Percentiles rank a stretch among this genome's conserved stretches.
Conservation (phyloP, 352 stramenopile species). For the Pythium scleroteichum region DNA sequence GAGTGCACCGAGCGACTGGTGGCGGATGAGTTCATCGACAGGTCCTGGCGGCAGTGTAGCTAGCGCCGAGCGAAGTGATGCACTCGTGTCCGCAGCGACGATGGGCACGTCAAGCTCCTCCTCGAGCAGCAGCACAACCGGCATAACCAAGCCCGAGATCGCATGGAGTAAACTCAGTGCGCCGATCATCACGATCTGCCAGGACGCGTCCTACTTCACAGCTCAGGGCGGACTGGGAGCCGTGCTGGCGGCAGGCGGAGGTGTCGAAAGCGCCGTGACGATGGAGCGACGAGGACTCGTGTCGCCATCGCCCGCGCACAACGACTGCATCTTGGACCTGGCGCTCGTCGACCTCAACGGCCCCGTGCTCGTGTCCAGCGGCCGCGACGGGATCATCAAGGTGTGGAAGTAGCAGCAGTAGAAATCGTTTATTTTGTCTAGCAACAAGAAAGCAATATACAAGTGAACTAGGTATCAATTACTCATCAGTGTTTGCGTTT, state of each 20-base stretch:
- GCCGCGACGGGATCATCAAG: constrained; percentile 96
- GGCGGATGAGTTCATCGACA: constrained; percentile 71
- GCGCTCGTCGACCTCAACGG: constrained; percentile 92
- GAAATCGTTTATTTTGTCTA: constrained; percentile 9
- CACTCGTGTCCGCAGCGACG: constrained; percentile 31
- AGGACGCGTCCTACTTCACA: constrained; percentile 77
- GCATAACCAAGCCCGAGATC: constrained; percentile 79
- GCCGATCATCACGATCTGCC: constrained; percentile 83
- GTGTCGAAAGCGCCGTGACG: constrained; percentile 72
- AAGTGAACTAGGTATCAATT: too few relatives aligned
- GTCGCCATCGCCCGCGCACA: constrained; percentile 85
- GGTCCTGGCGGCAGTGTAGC: constrained; percentile 25
- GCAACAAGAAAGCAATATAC: not conserved
- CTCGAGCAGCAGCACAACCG: constrained; percentile 9
- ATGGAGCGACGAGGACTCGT: constrained; percentile 88
- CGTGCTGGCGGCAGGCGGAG: constrained; percentile 48
- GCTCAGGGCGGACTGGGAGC: constrained; percentile 46
- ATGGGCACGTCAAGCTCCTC: constrained; percentile 23
- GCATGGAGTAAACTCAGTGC: constrained; percentile 87
- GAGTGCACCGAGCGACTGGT: constrained; percentile 74
- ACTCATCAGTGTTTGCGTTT: constrained; percentile 18
- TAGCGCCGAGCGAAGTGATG: constrained; percentile 28
- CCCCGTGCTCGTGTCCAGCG: constrained; percentile 91
- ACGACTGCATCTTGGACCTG: constrained; percentile 95
- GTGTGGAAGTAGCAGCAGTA: constrained; percentile 86